Evolutionary conservation across 768 basidiomycete genomes (phyloP).

Genomic region (Pulveroboletus sp.): DNA sequence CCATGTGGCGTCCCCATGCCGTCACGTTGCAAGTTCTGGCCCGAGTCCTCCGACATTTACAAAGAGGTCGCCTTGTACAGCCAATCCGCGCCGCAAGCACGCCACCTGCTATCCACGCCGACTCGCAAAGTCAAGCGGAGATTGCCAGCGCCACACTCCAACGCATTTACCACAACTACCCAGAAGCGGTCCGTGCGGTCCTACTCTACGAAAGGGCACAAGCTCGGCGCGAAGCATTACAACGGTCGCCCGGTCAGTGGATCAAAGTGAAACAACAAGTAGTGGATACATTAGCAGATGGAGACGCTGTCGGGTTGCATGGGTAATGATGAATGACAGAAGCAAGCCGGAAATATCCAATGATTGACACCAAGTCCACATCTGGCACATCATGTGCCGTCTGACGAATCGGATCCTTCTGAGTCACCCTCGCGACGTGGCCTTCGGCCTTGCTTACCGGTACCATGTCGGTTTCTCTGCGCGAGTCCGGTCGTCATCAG

Average conservation of each 20-base stretch:
- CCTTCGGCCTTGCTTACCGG: constrained; percentile 55
- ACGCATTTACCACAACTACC: constrained; percentile 48
- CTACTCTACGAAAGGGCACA: constrained; percentile 34
- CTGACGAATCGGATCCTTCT: constrained; percentile 68
- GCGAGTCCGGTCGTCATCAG: constrained; percentile 19
- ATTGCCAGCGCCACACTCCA: constrained; percentile 41
- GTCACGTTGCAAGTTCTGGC: constrained; percentile 46
- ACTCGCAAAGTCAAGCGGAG: constrained; percentile 22
- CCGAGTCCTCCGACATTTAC: constrained; percentile 44
- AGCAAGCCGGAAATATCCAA: constrained; percentile 9
- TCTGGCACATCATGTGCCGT: constrained; percentile 40
- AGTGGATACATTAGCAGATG: constrained; percentile 26
- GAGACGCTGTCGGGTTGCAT: constrained; percentile 19
- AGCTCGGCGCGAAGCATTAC: constrained; percentile 20
- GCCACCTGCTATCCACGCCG: constrained; percentile 20
- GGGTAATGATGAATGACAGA: constrained; percentile 19
- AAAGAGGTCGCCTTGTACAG: constrained; percentile 46
- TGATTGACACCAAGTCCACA: constrained; percentile 4
- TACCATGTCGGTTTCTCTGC: constrained; percentile 79
- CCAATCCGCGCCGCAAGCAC: constrained; percentile 32
- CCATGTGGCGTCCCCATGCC: constrained; percentile 61
- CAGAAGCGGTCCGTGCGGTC: constrained; percentile 38
- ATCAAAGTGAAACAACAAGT: constrained; percentile 12
- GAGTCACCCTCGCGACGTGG: constrained; percentile 56
- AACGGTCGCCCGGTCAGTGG: constrained; percentile 19